Evolutionary conservation across 2,329 filamentous ascomycete species (phyloP), one percentile per base, ranked within the genome.

Genomic region (Alternaria angustiovoidea): DNA sequence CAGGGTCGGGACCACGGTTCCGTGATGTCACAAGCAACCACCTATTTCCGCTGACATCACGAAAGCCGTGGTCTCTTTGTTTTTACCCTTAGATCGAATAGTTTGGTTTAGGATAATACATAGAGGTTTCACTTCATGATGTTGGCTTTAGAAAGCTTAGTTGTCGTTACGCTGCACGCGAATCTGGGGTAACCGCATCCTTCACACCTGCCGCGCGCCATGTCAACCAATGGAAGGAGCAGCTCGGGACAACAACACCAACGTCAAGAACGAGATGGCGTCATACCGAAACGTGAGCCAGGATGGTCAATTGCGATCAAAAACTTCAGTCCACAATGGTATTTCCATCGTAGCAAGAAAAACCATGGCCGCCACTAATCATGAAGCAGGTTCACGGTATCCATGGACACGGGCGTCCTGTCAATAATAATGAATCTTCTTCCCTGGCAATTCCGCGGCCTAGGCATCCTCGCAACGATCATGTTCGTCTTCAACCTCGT

Each of bases 361-460:
- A 7, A n/a, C 14, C 26, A n/a, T 8, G 5, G 8, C 14, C 22
- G 51, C 49, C 49, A n/a, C 41, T 32, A 38, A 36, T 2, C 18
- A 49, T 22, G n/a, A 53, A 30, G 3, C 16, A 66, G 63, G 63
- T 65, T 62, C 36, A 57, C 63, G 8, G 64, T 68, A 34, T 63
- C 90, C 1, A 81, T 91, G 26, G 81, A 84, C n/a, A 80, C 82
- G 5, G 77, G 93, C 44, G 84, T 91, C 42, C 81, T 80, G 12
- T 64, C 84, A 42, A 91, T 92, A 71, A 64, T 84, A 3, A 68
- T 83, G 38, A 80, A 88, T 7, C 88, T 84, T 65, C 62, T 82
- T n/a, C 78, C 83, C 14, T 91, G 89, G 87, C 84, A 83, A 64
- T 69, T 88, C 9, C 89, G 89, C 42, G 86, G 59, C 11, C 59